Conservation (phyloP, 331 rosid genomes). For the Prunus yedoensis region DNA sequence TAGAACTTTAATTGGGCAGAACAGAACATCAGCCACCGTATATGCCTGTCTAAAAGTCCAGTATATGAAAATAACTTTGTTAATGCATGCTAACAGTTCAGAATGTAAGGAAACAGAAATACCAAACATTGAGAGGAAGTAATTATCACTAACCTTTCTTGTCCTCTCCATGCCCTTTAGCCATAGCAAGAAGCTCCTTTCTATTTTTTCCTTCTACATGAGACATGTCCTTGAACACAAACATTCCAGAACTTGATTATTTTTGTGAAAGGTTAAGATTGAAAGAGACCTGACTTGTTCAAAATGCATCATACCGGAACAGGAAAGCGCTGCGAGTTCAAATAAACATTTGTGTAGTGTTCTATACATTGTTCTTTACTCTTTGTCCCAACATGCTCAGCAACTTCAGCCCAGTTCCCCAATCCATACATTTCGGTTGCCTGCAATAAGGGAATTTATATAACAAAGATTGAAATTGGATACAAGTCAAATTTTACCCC, state of each 20-base stretch:
- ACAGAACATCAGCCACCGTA: not conserved
- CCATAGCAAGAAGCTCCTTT: conserved; percentile 98
- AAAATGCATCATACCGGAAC: conserved; percentile 74
- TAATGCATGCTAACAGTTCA: not conserved
- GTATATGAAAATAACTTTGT: not conserved
- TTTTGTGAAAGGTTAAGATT: conserved; percentile 19
- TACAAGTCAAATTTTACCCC: not conserved
- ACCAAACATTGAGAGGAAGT: not conserved
- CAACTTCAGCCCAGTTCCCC: conserved; percentile 98
- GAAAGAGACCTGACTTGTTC: conserved; percentile 16
- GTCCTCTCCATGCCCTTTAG: conserved; percentile 89
- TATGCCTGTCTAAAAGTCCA: not conserved
- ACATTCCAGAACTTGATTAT: conserved; percentile 28
- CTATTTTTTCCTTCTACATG: conserved; percentile 93
- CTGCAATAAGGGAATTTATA: conserved; percentile 37
- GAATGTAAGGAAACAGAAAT: conserved; percentile 17
- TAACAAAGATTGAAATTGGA: conserved; percentile 15
- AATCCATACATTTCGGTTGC: conserved; percentile 98
- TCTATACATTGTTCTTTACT: conserved; percentile 89
- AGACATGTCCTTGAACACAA: conserved; percentile 80
- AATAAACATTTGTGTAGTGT: conserved; percentile 74
- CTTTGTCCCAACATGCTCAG: conserved; percentile 99
- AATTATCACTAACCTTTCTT: conserved; percentile 68
- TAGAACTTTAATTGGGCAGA: conserved; percentile 9
- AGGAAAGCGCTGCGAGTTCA: conserved; percentile 81